Percentiles rank a stretch among this genome's conserved stretches.
Evolutionary conservation across 129 eudicot species (phyloP).

Genomic region (Glebionis coronaria): DNA sequence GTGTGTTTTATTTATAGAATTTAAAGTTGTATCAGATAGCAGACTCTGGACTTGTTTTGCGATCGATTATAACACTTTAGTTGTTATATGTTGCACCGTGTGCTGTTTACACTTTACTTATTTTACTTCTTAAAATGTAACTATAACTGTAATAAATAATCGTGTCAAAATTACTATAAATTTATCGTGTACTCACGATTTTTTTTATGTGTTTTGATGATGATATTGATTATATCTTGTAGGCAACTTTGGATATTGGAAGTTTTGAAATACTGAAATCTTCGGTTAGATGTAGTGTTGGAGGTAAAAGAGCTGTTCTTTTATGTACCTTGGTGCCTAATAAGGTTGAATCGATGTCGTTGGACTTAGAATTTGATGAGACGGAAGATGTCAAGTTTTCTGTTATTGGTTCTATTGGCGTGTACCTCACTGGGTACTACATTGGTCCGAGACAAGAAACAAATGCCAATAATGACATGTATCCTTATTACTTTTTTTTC

Average conservation of each 20-base stretch:
- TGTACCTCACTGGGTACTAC: constrained; percentile 77
- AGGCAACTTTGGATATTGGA: constrained; percentile 88
- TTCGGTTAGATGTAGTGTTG: constrained; percentile 79
- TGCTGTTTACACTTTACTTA: no score
- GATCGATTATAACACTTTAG: no score
- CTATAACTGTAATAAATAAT: no score
- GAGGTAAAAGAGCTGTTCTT: constrained; percentile 70
- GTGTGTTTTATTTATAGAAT: no score
- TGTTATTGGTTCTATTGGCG: constrained; percentile 84
- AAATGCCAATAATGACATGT: constrained; percentile 53
- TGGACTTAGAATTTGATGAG: constrained; percentile 89
- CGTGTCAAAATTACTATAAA: no score
- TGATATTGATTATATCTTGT: constrained; percentile 7
- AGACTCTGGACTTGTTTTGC: no score
- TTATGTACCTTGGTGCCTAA: constrained; percentile 72
- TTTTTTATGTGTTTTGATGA: no score
- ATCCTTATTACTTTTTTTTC: constrained; percentile 38
- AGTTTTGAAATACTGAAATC: constrained; percentile 36
- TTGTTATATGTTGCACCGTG: no score
- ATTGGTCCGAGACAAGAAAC: constrained; percentile 33
- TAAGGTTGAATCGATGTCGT: constrained; percentile 58
- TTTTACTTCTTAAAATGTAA: no score
- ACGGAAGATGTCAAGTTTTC: constrained; percentile 69
- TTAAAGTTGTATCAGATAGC: no score
- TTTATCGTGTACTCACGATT: no score